These are phyloP conservation scores for Chalara sp. DNA, from an alignment of 2,329 filamentous ascomycete species.

Conservation along the genomic window DNA sequence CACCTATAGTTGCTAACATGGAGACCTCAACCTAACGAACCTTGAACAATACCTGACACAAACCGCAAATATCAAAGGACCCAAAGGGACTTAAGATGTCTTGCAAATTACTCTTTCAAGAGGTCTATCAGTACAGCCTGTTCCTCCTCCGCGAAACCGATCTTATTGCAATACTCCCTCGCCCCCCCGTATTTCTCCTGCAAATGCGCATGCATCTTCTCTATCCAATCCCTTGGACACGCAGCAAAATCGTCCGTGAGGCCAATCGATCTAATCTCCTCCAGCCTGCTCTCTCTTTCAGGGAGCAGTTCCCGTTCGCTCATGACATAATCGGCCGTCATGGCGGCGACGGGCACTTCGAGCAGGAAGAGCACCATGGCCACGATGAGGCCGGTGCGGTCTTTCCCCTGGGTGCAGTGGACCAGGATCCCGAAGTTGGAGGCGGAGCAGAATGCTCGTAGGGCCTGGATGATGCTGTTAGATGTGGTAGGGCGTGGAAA, in stretches of 20 bases:
- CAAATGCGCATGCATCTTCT: slow-evolving; percentile 50
- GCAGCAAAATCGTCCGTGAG: slow-evolving; percentile 66
- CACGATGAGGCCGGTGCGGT: slow-evolving; percentile 69
- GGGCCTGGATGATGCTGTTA: slow-evolving; percentile 28
- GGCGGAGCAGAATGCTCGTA: slow-evolving; percentile 40
- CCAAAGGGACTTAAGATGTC: no score
- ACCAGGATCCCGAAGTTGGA: slow-evolving; percentile 58
- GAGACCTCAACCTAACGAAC: no score
- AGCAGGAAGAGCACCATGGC: slow-evolving; percentile 62
- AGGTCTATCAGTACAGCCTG: slow-evolving; percentile 8
- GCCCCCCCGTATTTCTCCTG: slow-evolving; percentile 58
- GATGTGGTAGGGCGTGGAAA: background rate
- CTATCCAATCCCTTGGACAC: slow-evolving; percentile 60
- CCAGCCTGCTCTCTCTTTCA: slow-evolving; percentile 56
- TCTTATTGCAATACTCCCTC: slow-evolving; percentile 54
- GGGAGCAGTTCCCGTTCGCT: slow-evolving; percentile 54
- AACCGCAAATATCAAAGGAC: no score
- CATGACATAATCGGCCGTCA: slow-evolving; percentile 66
- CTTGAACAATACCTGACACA: no score
- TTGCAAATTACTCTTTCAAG: slow-evolving; percentile 1
- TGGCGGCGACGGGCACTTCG: slow-evolving; percentile 47
- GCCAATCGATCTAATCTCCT: slow-evolving; percentile 65
- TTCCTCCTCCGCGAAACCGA: slow-evolving; percentile 46
- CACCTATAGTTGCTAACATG: no score
- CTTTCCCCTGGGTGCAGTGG: slow-evolving; percentile 88